Percentiles rank a stretch among this genome's conserved stretches.
Evolutionary conservation across 2,329 filamentous ascomycete genomes (phyloP).

Genomic region (Ascochyta viciae-villosae): DNA sequence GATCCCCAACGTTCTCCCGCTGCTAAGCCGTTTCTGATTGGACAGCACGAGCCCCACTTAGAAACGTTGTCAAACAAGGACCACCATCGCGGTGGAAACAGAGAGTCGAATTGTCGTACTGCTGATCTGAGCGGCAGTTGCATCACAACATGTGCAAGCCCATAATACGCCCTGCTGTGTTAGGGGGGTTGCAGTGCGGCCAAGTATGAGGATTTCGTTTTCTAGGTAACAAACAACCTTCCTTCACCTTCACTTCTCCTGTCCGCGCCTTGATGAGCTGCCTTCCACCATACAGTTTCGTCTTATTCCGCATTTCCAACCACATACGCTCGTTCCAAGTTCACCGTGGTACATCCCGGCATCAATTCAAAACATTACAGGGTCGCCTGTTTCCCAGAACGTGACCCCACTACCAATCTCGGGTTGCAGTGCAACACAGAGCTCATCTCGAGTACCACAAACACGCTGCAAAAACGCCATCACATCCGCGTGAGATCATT

Average conservation of each 20-base stretch:
- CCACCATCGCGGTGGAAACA: slow-evolving; percentile 7
- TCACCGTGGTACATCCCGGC: slow-evolving; percentile 10
- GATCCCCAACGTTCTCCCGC: slow-evolving; percentile 12
- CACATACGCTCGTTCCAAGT: slow-evolving; percentile 3
- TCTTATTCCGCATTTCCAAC: background rate
- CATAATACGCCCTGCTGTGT: slow-evolving; percentile 8
- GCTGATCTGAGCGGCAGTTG: slow-evolving; percentile 16
- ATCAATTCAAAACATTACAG: slow-evolving; percentile 19
- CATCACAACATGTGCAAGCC: slow-evolving; percentile 9
- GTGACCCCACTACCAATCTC: slow-evolving; percentile 25
- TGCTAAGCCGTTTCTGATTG: slow-evolving; percentile 20
- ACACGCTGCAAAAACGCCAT: slow-evolving; percentile 3
- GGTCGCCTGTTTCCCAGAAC: slow-evolving; percentile 15
- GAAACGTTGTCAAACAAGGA: slow-evolving; percentile 20
- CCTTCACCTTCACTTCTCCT: slow-evolving; percentile 10
- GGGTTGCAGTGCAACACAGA: slow-evolving; percentile 24
- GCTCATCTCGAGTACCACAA: slow-evolving; percentile 21
- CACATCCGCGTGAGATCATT: slow-evolving; percentile 1
- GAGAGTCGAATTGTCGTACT: slow-evolving; percentile 12
- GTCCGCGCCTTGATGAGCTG: slow-evolving; percentile 32
- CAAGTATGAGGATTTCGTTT: background rate
- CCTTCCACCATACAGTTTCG: background rate
- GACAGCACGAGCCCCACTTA: slow-evolving; percentile 13
- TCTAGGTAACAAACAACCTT: slow-evolving; percentile 10
- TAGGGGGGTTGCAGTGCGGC: slow-evolving; percentile 2